Base-by-base conservation (phyloP, 1,284 basidiomycete species). In the Fistulina hepatica region DNA sequence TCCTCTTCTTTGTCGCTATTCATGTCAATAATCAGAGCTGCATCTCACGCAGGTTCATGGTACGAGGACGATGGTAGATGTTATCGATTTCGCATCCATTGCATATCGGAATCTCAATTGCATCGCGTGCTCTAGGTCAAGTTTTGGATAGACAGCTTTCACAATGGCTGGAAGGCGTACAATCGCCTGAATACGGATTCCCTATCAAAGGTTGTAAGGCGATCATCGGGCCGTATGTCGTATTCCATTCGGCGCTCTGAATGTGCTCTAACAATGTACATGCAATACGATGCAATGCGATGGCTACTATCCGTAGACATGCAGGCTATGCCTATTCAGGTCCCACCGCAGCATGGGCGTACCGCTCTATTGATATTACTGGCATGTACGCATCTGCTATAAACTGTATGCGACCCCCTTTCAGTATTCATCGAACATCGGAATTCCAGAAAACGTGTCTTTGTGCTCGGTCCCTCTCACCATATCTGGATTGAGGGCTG, bases 321-420 rank as follows among this genome's bases (percentile, higher is more conserved):
- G 95, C 95, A 1, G 95, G 95, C 4, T 97, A 94, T 59, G 73
- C 80, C 2, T 98, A 97, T 59, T 97, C 92, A 40, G 95, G 95
- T 17, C 79, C 79, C 5, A 71, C 92, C 2, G 94, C 95, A 1
- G 95, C 92, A 2, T 97, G 89, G 84, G 94, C 94, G 0, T 99
- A 98, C 59, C 81, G 77, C 52, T 76, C 77, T 49, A 85, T 98
- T 40, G 84, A 95, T 51, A 76, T 75, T 0, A 67, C 68, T 9
- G 69, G 69, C 48, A 85, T 97, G 93, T 93, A 50, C 49, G 80
- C 57, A 26, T 20, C n/a, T 20, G 21, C n/a, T 8, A 8, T 10
- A 26, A 26, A 10, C 10, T 26, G 24, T n/a, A 26, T 26, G 24
- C n/a, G n/a, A 34, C 30, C 39, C 23, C 10, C 31, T 16, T 33